These are phyloP conservation scores for Fonsecaea monophora DNA, from an alignment of 2,329 filamentous ascomycete genomes.

Conservation along the genomic window DNA sequence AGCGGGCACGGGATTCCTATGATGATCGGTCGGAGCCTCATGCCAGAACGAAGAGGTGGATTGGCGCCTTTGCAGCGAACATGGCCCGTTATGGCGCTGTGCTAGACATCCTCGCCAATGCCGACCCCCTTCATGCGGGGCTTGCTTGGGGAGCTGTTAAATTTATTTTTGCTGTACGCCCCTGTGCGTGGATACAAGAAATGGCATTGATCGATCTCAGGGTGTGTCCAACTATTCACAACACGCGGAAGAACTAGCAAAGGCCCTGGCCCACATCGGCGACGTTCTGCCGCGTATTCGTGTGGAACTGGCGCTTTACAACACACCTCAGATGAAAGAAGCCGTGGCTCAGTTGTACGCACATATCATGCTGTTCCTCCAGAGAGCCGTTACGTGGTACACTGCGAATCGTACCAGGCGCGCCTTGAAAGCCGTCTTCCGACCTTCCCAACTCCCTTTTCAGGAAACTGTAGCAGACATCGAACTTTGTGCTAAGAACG, in stretches of 20 bases:
- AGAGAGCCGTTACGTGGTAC: conserved; percentile 4
- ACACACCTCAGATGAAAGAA: not conserved
- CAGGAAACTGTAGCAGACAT: not conserved
- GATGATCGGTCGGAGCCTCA: not conserved
- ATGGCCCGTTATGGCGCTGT: not conserved
- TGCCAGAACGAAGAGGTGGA: not conserved
- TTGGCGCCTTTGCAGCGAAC: not conserved
- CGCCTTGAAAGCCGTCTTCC: not conserved
- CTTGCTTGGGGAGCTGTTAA: conserved; percentile 5
- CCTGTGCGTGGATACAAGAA: not conserved
- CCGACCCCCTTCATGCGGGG: not conserved
- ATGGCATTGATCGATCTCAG: not conserved
- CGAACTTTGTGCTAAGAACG: not conserved
- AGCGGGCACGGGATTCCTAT: not conserved
- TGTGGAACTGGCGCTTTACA: not conserved
- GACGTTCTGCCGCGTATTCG: not conserved
- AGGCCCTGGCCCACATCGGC: not conserved
- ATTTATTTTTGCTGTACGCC: not conserved
- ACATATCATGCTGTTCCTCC: not conserved
- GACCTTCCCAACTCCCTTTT: not conserved
- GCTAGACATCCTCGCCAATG: not conserved
- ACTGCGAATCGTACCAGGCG: not conserved
- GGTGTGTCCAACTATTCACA: not conserved
- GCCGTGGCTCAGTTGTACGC: not conserved
- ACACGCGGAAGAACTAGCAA: not conserved